Conservation (phyloP, 2,329 filamentous ascomycete genomes). For the Bipolaris gigantea region DNA sequence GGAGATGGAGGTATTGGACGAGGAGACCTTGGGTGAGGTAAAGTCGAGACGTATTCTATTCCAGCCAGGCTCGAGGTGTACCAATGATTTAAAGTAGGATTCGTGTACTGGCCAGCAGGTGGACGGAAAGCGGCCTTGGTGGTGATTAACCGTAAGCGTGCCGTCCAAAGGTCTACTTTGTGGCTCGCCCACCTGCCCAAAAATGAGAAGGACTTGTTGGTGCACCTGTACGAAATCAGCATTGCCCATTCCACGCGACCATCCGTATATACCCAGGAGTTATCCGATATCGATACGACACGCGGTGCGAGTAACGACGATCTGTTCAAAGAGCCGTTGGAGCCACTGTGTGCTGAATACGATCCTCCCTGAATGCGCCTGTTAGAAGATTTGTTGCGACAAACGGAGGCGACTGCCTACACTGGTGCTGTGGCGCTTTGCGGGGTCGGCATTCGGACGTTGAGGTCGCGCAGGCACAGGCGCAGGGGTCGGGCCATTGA, state of each 20-base stretch:
- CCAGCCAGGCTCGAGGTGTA: conserved; percentile 87
- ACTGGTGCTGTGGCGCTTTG: conserved; percentile 61
- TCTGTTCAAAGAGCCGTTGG: conserved; percentile 54
- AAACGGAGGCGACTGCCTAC: conserved; percentile 21
- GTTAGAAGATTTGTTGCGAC: conserved; percentile 3
- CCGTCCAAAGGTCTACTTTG: conserved; percentile 72
- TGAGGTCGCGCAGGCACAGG: conserved; percentile 47
- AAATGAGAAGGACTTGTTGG: conserved; percentile 83
- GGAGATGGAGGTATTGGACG: conserved; percentile 65
- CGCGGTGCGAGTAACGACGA: conserved; percentile 80
- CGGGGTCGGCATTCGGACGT: conserved; percentile 38
- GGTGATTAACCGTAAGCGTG: conserved; percentile 73
- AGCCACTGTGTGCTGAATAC: conserved; percentile 54
- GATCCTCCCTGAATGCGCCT: conserved; percentile 52
- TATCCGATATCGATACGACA: conserved; percentile 76
- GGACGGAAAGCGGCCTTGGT: conserved; percentile 82
- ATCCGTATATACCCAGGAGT: conserved; percentile 71
- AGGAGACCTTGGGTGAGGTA: conserved; percentile 75
- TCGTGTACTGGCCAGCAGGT: conserved; percentile 85
- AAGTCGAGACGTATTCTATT: conserved; percentile 91
- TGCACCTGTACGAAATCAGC: conserved; percentile 65
- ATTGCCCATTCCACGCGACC: background rate
- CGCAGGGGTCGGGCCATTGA: conserved; percentile 52
- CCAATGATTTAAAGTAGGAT: conserved; percentile 87
- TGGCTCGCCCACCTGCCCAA: conserved; percentile 78